Evolutionary conservation across 352 stramenopile genomes (phyloP).

Genomic region (Phytophthora tentaculata): DNA sequence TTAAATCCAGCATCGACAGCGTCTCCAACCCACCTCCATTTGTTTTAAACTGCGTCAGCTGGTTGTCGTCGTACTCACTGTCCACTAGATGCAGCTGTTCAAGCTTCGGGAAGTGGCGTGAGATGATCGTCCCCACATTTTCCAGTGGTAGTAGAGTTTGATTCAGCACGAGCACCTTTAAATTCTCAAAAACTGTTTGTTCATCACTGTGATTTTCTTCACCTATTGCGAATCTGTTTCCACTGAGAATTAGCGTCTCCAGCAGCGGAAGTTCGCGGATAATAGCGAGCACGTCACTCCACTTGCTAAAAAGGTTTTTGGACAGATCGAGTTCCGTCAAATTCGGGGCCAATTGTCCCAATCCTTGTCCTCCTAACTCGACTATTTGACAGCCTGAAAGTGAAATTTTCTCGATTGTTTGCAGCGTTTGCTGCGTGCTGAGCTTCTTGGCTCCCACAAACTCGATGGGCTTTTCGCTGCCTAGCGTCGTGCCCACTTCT

Average conservation of each 20-base stretch:
- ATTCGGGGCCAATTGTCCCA: constrained; percentile 50
- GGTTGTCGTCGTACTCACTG: constrained; percentile 59
- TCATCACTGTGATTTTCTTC: constrained; percentile 1
- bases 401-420: constrained; percentile 81
- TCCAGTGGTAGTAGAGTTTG: constrained; percentile 57
- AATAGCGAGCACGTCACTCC: constrained; percentile 56
- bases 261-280: constrained; percentile 60
- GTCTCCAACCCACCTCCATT: constrained; percentile 32
- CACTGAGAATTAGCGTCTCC: constrained; percentile 76
- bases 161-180: constrained; percentile 77
- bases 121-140: constrained; percentile 43
- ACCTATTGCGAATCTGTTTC: constrained; percentile 59
- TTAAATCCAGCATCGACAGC: constrained; percentile 68
- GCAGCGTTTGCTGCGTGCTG: constrained; percentile 62
- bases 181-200: constrained; percentile 35
- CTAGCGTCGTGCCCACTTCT: constrained; percentile 66
- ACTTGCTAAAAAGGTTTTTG: constrained; percentile 73
- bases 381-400: constrained; percentile 65
- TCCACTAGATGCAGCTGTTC: constrained; percentile 61
- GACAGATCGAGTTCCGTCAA: constrained; percentile 80
- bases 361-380: constrained; percentile 35
- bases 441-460: constrained; percentile 77
- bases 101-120: constrained; percentile 61
- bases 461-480: constrained; percentile 78
- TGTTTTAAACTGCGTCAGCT: constrained; percentile 36